Evolutionary conservation across 768 basidiomycete genomes (phyloP).

Genomic region (Kwoniella botswanensis): DNA sequence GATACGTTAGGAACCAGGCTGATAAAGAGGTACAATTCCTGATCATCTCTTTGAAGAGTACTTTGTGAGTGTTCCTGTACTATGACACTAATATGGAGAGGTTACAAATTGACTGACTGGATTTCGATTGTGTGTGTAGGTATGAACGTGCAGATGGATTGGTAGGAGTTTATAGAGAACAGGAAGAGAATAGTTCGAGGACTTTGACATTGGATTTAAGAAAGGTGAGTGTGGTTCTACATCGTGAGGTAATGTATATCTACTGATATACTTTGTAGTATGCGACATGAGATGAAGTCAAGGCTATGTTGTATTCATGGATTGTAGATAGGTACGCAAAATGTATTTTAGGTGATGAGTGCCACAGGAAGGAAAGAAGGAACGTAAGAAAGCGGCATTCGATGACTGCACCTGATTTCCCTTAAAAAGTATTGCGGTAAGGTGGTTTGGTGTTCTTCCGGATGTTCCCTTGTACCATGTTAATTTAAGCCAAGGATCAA

Average conservation of each 20-base stretch:
- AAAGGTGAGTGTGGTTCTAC: constrained; percentile 28
- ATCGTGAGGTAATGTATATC: background rate
- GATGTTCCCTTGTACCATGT: background rate
- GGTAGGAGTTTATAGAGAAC: constrained; percentile 92
- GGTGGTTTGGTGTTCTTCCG: background rate
- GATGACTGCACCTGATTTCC: background rate
- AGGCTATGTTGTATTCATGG: background rate
- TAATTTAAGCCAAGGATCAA: background rate
- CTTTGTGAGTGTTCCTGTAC: constrained; percentile 61
- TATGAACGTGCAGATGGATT: constrained; percentile 88
- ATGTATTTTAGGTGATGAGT: background rate
- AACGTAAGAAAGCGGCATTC: background rate
- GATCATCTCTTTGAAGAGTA: constrained; percentile 94
- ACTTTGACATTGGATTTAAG: constrained; percentile 87
- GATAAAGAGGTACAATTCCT: constrained; percentile 90
- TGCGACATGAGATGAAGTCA: background rate
- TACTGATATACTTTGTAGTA: background rate
- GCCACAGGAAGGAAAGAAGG: background rate
- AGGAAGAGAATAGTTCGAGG: constrained; percentile 88
- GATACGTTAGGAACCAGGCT: constrained; percentile 85
- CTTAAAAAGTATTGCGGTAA: background rate
- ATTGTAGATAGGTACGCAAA: background rate
- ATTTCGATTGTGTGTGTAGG: constrained; percentile 23
- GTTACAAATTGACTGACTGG: background rate
- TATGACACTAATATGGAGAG: background rate